Evolutionary conservation across 2,329 filamentous ascomycete genomes (phyloP), one percentile per base, ranked within the genome.

Genomic region (Coniochaeta hoffmannii): DNA sequence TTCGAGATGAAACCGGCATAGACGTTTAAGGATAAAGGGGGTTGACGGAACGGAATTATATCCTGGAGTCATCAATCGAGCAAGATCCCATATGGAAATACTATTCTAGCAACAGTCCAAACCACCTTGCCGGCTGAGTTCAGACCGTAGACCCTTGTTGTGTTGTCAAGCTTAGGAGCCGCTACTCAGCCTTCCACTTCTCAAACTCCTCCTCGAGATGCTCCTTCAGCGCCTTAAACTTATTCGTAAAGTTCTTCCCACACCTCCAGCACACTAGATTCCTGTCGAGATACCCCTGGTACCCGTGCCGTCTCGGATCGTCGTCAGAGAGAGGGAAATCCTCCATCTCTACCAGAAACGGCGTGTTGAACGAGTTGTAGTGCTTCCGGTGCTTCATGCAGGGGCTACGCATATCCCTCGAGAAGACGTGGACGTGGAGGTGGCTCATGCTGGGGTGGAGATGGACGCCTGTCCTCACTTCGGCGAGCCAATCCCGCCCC

Each of bases 381-480:
- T 97, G 94, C 68, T 91, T 93, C 60, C 85, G 79, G 66, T 93
- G 85, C 72, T 86, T 89, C 70, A 97, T 62, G 49, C 78, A 79
- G 11, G 81, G 78, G 35, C 87, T 90, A 63, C 83, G 78, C 77
- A 89, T 87, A 68, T 99, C 94, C 17, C 83, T 76, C 36, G 88
- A 90, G 56, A 97, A 72, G 30, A 97, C 83, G 69, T 99, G 94
- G 4, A 97, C 78, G 71, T 99, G 94, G 55, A 97, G 68, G 68
- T 97, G 90, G 60, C 82, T 86, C 94, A 99, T 97, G 55, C 87
- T 92, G 3, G 94, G 94, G 62, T 87, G 83, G 3, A 90, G 88
- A 72, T 99, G 94, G 8, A 96, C 81, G 14, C 94, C 94, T 19
- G 85, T 80, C 52, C 82, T 80, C 51, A 97, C 79, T 26, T 94